Evolutionary conservation across 2,329 filamentous ascomycete species (phyloP).

Genomic region (Chrysoporthe deuterocubensis): DNA sequence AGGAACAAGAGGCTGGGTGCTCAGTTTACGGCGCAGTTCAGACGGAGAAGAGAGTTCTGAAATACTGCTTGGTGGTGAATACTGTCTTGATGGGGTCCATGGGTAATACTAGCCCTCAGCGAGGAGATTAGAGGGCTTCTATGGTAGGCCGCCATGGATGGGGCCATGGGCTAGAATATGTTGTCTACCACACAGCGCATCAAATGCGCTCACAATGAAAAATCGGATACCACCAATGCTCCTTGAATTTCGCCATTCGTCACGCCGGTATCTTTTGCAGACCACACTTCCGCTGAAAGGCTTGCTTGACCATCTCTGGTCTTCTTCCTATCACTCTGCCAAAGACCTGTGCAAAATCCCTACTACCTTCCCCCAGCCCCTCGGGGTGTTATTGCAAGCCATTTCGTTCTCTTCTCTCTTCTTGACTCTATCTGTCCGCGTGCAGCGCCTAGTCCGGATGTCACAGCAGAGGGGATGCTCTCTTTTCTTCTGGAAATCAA

Average conservation of each 20-base stretch:
- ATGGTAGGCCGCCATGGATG: not conserved
- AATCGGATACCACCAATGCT: not conserved
- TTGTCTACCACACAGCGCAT: not conserved
- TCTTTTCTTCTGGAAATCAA: not conserved
- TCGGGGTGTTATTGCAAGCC: not conserved
- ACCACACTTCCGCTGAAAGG: not conserved
- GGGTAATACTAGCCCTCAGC: not conserved
- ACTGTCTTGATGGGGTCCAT: not conserved
- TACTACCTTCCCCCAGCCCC: not conserved
- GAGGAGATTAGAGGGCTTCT: not conserved
- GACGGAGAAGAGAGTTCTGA: conserved; percentile 1
- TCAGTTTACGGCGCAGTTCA: conserved; percentile 16
- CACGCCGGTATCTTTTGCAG: not conserved
- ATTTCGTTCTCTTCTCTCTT: not conserved
- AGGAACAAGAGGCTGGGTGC: conserved; percentile 8
- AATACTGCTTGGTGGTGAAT: not conserved
- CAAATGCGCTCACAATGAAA: not conserved
- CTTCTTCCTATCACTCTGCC: not conserved
- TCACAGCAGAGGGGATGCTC: not conserved
- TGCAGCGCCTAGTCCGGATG: not conserved
- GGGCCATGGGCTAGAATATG: not conserved
- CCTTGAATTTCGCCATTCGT: not conserved
- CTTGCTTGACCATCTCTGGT: not conserved
- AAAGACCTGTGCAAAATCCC: not conserved
- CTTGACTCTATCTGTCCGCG: not conserved